A percentile compares a stretch with the other conserved stretches of the same genome.
Evolutionary conservation across 352 stramenopile genomes (phyloP).

Genomic region (Pythium sp.): DNA sequence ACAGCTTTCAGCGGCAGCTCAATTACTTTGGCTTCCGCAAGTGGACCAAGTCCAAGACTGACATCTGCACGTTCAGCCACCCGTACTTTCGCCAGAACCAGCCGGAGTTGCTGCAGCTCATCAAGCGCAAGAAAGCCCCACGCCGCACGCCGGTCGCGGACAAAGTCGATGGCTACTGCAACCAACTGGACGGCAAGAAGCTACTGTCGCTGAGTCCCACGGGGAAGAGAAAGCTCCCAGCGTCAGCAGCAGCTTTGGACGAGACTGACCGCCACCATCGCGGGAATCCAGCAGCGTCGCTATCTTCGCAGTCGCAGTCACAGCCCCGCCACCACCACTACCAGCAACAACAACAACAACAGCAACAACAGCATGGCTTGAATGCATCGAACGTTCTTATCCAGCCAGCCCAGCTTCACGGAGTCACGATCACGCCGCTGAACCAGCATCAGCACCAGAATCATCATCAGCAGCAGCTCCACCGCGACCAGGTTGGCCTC

Average conservation of each 20-base stretch:
- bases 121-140: slow-evolving; percentile 80
- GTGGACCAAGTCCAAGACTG: slow-evolving; percentile 62
- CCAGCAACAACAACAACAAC: slow-evolving; percentile 5
- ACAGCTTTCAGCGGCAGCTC: slow-evolving; percentile 86
- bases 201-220: slow-evolving; percentile 35
- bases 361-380: slow-evolving; percentile 17
- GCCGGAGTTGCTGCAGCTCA: slow-evolving; percentile 67
- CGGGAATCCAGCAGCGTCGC: background rate
- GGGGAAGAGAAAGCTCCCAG: slow-evolving; percentile 42
- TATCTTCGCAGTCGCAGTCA: background rate
- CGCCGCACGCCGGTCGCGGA: slow-evolving; percentile 30
- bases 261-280: background rate
- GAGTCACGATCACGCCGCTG: slow-evolving; percentile 29
- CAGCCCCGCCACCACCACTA: background rate
- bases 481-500: background rate
- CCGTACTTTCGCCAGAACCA: slow-evolving; percentile 76
- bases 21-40: slow-evolving; percentile 89
- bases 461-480: background rate
- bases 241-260: background rate
- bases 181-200: slow-evolving; percentile 28
- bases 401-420: slow-evolving; percentile 34
- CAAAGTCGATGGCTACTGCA: slow-evolving; percentile 17
- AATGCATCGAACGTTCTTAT: slow-evolving; percentile 26
- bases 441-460: slow-evolving; percentile 1
- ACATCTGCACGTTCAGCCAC: slow-evolving; percentile 86